A percentile compares a stretch with the other conserved stretches of the same genome.
Conservation (phyloP, 495 filamentous ascomycete species). For the Thozetella sp. region DNA sequence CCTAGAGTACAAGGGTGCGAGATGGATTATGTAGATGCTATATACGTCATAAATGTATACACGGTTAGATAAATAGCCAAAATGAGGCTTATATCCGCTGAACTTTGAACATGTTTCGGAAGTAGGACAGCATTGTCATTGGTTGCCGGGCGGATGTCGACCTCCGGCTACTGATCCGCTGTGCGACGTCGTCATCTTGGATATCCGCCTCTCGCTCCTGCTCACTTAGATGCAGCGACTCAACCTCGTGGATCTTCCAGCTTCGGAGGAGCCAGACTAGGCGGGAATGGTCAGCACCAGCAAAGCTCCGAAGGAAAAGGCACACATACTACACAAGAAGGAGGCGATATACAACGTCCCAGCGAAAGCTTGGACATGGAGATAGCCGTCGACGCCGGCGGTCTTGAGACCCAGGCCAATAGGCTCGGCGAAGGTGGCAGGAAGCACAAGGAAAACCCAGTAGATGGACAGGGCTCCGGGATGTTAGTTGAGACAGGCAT, state of each 20-base stretch:
- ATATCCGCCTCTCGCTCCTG: conserved; percentile 24
- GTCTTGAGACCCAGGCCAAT: conserved; percentile 70
- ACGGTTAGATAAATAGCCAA: not conserved
- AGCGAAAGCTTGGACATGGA: conserved; percentile 41
- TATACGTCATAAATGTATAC: conserved; percentile 6
- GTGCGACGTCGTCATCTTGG: conserved; percentile 15
- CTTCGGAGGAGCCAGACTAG: conserved; percentile 40
- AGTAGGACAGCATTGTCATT: conserved; percentile 18
- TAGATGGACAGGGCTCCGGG: conserved; percentile 62
- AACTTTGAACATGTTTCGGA: conserved; percentile 13
- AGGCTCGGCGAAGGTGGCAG: conserved; percentile 73
- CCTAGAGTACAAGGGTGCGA: not conserved
- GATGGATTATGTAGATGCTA: not conserved
- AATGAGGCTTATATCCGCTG: conserved; percentile 9
- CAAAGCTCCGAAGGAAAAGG: not conserved
- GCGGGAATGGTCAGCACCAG: not conserved
- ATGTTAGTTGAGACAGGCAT: conserved; percentile 3
- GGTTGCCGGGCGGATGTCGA: not conserved
- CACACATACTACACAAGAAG: conserved; percentile 34
- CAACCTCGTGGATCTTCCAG: conserved; percentile 43
- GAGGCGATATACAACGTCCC: conserved; percentile 35
- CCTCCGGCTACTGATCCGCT: conserved; percentile 7
- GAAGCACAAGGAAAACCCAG: conserved; percentile 74
- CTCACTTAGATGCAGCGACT: conserved; percentile 23
- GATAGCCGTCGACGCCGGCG: conserved; percentile 36